Percentiles rank a stretch among this genome's conserved stretches.
Evolutionary conservation across 495 filamentous ascomycete genomes (phyloP).

Genomic region (Apodospora peruviana): DNA sequence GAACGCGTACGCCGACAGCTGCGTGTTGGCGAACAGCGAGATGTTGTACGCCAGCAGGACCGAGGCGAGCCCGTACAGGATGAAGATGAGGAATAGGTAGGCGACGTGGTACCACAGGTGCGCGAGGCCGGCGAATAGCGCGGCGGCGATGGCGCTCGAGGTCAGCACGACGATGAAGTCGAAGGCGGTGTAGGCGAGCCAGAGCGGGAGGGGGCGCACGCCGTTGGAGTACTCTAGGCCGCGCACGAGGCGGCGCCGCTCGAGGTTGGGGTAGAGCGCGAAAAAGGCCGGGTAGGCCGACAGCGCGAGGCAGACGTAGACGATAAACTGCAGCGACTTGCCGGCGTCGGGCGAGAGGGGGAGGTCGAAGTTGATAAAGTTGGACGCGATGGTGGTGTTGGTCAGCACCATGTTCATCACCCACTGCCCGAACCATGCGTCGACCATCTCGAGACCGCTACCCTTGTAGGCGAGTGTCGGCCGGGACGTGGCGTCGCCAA

Average conservation of each 20-base stretch:
- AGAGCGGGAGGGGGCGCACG: conserved; percentile 64
- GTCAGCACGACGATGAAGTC: conserved; percentile 67
- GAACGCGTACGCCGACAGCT: conserved; percentile 44
- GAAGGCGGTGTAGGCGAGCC: conserved; percentile 72
- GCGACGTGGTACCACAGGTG: conserved; percentile 66
- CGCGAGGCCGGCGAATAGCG: conserved; percentile 51
- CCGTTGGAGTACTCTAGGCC: conserved; percentile 85
- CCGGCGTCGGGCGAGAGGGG: conserved; percentile 59
- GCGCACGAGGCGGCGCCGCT: conserved; percentile 69
- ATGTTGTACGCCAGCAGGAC: conserved; percentile 67
- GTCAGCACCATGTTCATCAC: conserved; percentile 59
- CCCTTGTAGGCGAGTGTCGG: conserved; percentile 61
- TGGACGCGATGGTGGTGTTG: conserved; percentile 60
- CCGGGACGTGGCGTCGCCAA: conserved; percentile 48
- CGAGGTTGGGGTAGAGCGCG: conserved; percentile 75
- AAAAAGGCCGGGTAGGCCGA: conserved; percentile 78
- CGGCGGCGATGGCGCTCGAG: conserved; percentile 56
- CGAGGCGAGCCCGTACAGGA: conserved; percentile 68
- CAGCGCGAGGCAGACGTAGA: conserved; percentile 74
- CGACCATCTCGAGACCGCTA: conserved; percentile 31
- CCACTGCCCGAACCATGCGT: conserved; percentile 65
- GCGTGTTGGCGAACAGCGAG: conserved; percentile 51
- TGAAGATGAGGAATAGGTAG: conserved; percentile 70
- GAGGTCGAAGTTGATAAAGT: conserved; percentile 64
- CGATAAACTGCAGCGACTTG: conserved; percentile 68